phyloP scores from a whole-genome alignment of 2,329 filamentous ascomycete species.

The Cordyceps cicadae region DNA sequence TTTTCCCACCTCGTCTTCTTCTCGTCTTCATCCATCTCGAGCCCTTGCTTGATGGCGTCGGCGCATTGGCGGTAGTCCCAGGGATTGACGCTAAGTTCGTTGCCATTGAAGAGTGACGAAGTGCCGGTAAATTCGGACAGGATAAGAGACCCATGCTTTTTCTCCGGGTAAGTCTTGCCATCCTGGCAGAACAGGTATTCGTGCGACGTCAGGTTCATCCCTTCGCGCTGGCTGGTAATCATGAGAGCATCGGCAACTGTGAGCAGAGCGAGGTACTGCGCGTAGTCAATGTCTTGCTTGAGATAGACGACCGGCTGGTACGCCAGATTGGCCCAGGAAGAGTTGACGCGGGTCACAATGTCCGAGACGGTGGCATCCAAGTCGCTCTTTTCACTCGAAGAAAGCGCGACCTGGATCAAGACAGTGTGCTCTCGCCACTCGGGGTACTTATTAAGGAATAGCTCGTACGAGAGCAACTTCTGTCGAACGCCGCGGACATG shows the following conservation, averaged over 20 bases:
- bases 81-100: slow-evolving; percentile 81
- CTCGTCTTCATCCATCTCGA: slow-evolving; percentile 72
- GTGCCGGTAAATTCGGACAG: slow-evolving; percentile 94
- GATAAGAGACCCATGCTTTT: slow-evolving; percentile 82
- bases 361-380: slow-evolving; percentile 83
- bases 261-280: slow-evolving; percentile 85
- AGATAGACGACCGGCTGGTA: slow-evolving; percentile 91
- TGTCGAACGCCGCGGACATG: slow-evolving; percentile 86
- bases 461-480: slow-evolving; percentile 84
- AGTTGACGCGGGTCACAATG: slow-evolving; percentile 92
- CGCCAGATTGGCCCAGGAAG: slow-evolving; percentile 78
- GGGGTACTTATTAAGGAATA: slow-evolving; percentile 90
- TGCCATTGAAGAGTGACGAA: slow-evolving; percentile 71
- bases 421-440: slow-evolving; percentile 84
- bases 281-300: slow-evolving; percentile 87
- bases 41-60: slow-evolving; percentile 71
- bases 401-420: slow-evolving; percentile 87
- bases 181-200: slow-evolving; percentile 94
- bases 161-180: slow-evolving; percentile 57
- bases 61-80: slow-evolving; percentile 91
- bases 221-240: slow-evolving; percentile 90
- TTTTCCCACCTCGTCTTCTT: slow-evolving; percentile 66
- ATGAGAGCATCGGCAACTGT: slow-evolving; percentile 86
- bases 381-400: slow-evolving; percentile 79
- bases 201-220: slow-evolving; percentile 94